phyloP scores from a whole-genome alignment of 768 basidiomycete genomes.

The Mycena maculata region DNA sequence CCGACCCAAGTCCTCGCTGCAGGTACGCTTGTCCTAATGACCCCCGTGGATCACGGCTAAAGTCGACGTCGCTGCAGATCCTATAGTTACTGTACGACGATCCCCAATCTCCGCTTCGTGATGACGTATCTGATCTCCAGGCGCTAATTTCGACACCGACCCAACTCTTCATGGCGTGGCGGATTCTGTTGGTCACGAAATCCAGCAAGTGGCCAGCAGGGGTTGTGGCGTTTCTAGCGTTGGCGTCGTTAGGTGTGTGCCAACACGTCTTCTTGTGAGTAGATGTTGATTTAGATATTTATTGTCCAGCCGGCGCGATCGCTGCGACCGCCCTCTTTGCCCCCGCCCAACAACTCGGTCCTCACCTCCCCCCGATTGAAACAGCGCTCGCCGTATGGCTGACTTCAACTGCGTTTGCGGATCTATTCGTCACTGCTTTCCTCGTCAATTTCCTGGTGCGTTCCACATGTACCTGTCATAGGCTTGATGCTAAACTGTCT shows the following conservation, averaged over 20 bases:
- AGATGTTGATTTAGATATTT: neutral
- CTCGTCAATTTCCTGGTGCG: conserved; percentile 32
- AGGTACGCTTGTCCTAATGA: too few species aligned
- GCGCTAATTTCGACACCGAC: conserved; percentile 28
- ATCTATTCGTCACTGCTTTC: conserved; percentile 33
- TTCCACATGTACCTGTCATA: neutral
- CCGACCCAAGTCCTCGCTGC: too few species aligned
- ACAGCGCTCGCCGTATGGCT: conserved; percentile 27
- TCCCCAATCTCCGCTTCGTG: too few species aligned
- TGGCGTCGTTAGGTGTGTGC: conserved; percentile 24
- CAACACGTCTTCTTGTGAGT: too few species aligned
- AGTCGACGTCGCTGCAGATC: too few species aligned
- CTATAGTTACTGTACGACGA: too few species aligned
- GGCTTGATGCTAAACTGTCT: neutral
- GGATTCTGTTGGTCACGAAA: conserved; percentile 25
- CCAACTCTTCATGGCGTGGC: conserved; percentile 35
- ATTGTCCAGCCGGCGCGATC: conserved; percentile 13
- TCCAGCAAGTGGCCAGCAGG: conserved; percentile 21
- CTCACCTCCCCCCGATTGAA: neutral
- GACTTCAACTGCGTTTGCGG: conserved; percentile 29
- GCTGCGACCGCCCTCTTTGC: conserved; percentile 9
- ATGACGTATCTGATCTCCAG: neutral
- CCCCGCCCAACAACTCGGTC: neutral
- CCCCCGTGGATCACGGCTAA: too few species aligned
- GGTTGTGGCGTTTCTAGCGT: conserved; percentile 22